Evolutionary conservation across 2,329 filamentous ascomycete species (phyloP).

Genomic region (Phialocephala sp.): DNA sequence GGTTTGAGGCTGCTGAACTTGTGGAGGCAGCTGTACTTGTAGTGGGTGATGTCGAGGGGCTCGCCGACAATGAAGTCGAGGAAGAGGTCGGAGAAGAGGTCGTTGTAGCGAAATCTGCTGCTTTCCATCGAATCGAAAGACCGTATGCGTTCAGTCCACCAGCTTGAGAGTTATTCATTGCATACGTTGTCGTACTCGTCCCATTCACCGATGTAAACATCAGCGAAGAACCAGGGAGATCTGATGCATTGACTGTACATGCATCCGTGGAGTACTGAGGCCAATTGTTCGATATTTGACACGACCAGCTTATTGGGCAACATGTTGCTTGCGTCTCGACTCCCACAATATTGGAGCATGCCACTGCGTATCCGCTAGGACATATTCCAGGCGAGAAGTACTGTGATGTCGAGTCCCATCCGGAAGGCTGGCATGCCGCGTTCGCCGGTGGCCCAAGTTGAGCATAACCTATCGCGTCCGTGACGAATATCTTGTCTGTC

Average conservation of each 20-base stretch:
- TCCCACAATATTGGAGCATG: slow-evolving; percentile 7
- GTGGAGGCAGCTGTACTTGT: background rate
- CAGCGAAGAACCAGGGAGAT: slow-evolving; percentile 2
- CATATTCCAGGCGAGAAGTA: slow-evolving; percentile 10
- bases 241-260: background rate
- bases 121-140: slow-evolving; percentile 15
- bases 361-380: slow-evolving; percentile 10
- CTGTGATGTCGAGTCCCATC: background rate
- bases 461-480: background rate
- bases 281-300: slow-evolving; percentile 6
- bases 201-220: slow-evolving; percentile 8
- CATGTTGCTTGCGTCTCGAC: slow-evolving; percentile 11
- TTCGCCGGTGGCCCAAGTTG: slow-evolving; percentile 7
- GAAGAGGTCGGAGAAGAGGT: background rate
- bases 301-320: slow-evolving; percentile 7
- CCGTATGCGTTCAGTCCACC: slow-evolving; percentile 9
- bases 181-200: background rate
- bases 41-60: background rate
- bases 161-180: background rate
- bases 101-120: slow-evolving; percentile 6
- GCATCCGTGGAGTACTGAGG: slow-evolving; percentile 7
- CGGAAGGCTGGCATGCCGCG: background rate
- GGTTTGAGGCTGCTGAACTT: background rate
- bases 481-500: slow-evolving; percentile 3
- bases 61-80: background rate